These are phyloP conservation scores for Penicillium hesseltinei DNA, from an alignment of 2,329 filamentous ascomycete species.

Conservation along the genomic window DNA sequence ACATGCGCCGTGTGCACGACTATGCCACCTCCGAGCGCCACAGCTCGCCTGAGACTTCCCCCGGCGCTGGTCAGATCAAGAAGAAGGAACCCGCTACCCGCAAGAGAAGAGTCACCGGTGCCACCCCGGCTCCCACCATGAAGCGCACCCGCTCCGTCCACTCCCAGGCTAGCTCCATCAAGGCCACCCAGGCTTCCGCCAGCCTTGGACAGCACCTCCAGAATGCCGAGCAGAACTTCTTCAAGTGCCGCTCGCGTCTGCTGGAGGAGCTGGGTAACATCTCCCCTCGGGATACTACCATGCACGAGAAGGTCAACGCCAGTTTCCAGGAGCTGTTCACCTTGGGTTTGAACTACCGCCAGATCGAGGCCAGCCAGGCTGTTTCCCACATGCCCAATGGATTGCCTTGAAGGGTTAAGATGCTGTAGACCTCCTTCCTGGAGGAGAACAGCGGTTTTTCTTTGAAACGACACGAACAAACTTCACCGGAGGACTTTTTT, in stretches of 20 bases:
- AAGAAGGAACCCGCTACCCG: slow-evolving; percentile 41
- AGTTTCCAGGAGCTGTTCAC: slow-evolving; percentile 46
- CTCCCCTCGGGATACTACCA: slow-evolving; percentile 40
- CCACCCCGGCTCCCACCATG: slow-evolving; percentile 40
- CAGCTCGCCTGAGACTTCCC: slow-evolving; percentile 43
- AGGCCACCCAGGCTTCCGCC: slow-evolving; percentile 34
- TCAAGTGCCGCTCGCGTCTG: slow-evolving; percentile 41
- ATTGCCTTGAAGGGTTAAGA: slow-evolving; percentile 29
- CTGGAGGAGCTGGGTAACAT: slow-evolving; percentile 41
- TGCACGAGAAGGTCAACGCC: slow-evolving; percentile 47
- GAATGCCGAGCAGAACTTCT: slow-evolving; percentile 44
- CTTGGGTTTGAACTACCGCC: slow-evolving; percentile 44
- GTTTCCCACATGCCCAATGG: slow-evolving; percentile 36
- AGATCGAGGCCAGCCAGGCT: slow-evolving; percentile 43
- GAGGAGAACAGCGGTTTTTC: not conserved
- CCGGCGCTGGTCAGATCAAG: slow-evolving; percentile 34
- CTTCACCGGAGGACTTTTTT: slow-evolving; percentile 8
- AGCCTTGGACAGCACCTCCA: slow-evolving; percentile 42
- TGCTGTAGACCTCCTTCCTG: slow-evolving; percentile 3
- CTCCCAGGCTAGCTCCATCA: slow-evolving; percentile 36
- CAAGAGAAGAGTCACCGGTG: slow-evolving; percentile 41
- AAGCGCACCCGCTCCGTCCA: slow-evolving; percentile 44
- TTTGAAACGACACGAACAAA: not conserved
- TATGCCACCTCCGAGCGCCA: slow-evolving; percentile 48
- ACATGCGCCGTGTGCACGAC: slow-evolving; percentile 92